Conservation (phyloP, 225 moss, liverwort and hornwort genomes). For the Takakia lepidozioides region DNA sequence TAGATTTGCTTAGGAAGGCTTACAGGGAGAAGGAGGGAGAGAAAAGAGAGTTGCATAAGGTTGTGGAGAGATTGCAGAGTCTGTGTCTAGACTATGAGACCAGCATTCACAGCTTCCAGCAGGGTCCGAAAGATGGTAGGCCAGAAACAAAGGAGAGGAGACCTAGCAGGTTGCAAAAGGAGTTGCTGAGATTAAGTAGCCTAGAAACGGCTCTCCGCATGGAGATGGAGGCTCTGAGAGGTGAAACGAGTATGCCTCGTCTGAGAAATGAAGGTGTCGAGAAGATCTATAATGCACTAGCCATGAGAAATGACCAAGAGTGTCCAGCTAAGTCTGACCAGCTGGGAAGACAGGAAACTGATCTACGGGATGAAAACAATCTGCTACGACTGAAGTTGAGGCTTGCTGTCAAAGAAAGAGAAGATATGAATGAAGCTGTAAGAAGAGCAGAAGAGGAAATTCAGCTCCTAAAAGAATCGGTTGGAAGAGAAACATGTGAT, state of each 20-base stretch:
- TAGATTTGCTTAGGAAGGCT: slow-evolving; percentile 52
- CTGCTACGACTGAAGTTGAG: slow-evolving; percentile 42
- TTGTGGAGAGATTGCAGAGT: slow-evolving; percentile 52
- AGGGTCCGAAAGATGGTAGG: slow-evolving; percentile 34
- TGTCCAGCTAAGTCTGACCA: slow-evolving; percentile 39
- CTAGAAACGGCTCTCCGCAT: slow-evolving; percentile 59
- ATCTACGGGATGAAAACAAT: slow-evolving; percentile 67
- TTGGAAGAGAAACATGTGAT: slow-evolving; percentile 26
- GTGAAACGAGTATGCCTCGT: too few relatives aligned
- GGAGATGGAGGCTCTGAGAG: slow-evolving; percentile 50
- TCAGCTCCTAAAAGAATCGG: slow-evolving; percentile 32
- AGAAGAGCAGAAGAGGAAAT: slow-evolving; percentile 49
- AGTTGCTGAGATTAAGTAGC: slow-evolving; percentile 61
- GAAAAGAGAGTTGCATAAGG: slow-evolving; percentile 34
- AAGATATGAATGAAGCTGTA: slow-evolving; percentile 28
- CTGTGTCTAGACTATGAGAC: slow-evolving; percentile 55
- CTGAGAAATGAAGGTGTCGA: slow-evolving; percentile 14
- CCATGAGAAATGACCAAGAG: slow-evolving; percentile 14
- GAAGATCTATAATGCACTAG: slow-evolving; percentile 13
- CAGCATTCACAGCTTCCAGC: slow-evolving; percentile 39
- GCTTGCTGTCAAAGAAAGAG: slow-evolving; percentile 24
- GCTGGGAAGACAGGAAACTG: slow-evolving; percentile 38
- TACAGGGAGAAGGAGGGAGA: slow-evolving; percentile 52
- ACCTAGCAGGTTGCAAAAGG: slow-evolving; percentile 38
- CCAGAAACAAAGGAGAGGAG: slow-evolving; percentile 24